A percentile compares a stretch with the other conserved stretches of the same genome.
These are phyloP conservation scores for Termitomyces sp. DNA, from an alignment of 768 basidiomycete genomes.

Conservation along the genomic window DNA sequence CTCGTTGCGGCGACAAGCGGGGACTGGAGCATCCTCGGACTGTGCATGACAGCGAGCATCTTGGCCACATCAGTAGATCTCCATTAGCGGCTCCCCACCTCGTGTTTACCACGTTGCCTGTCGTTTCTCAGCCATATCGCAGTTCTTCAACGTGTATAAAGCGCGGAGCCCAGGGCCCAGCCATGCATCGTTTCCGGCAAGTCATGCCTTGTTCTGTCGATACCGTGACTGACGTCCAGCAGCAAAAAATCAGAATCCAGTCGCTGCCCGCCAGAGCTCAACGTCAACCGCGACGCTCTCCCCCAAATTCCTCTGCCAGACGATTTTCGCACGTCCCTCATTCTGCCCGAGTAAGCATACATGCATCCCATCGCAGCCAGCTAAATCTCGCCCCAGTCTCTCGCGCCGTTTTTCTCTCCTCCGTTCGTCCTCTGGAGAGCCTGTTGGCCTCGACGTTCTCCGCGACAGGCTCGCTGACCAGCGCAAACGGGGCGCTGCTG, in stretches of 20 bases:
- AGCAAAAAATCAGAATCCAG: conserved; percentile 80
- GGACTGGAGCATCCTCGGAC: not conserved
- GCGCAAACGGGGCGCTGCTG: conserved; percentile 59
- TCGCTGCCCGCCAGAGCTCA: conserved; percentile 30
- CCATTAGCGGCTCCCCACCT: conserved; percentile 37
- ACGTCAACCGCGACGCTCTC: conserved; percentile 29
- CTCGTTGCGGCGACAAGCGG: no score
- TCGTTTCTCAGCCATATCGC: conserved; percentile 32
- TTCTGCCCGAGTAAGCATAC: conserved; percentile 70
- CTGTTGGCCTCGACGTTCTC: conserved; percentile 61
- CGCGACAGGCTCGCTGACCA: conserved; percentile 69
- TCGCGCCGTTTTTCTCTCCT: conserved; percentile 80
- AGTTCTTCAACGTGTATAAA: conserved; percentile 61
- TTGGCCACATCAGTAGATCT: conserved; percentile 16
- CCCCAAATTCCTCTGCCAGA: conserved; percentile 61
- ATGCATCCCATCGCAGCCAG: conserved; percentile 1
- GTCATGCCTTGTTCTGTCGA: conserved; percentile 22
- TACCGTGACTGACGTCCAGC: conserved; percentile 18
- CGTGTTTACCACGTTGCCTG: conserved; percentile 76
- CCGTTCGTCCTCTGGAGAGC: conserved; percentile 61
- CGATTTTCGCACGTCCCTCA: conserved; percentile 84
- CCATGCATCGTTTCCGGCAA: conserved; percentile 84
- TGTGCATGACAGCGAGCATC: conserved; percentile 3
- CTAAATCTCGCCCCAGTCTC: conserved; percentile 45
- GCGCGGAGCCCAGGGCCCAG: conserved; percentile 39